A percentile compares a stretch with the other conserved stretches of the same genome.
These are phyloP conservation scores for Physocladia obscura DNA, from an alignment of 192 early-diverging fungal species.

Conservation along the genomic window DNA sequence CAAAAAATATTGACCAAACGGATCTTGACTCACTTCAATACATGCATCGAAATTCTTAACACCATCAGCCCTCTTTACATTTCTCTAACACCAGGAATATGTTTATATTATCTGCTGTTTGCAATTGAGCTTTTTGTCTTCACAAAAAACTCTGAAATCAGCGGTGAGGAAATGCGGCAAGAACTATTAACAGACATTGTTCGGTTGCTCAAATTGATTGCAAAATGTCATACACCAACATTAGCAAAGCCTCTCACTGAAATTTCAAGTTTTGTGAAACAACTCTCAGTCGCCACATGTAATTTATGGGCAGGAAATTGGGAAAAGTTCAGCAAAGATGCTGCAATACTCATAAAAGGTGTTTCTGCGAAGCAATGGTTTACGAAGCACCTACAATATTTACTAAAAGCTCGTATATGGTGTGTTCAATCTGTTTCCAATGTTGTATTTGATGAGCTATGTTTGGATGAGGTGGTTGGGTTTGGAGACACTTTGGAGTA, in stretches of 20 bases:
- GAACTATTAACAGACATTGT: background rate
- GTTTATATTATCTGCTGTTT: background rate
- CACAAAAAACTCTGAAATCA: too few relatives aligned
- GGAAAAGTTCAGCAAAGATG: background rate
- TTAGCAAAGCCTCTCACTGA: background rate
- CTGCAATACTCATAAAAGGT: background rate
- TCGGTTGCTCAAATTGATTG: background rate
- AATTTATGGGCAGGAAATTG: background rate
- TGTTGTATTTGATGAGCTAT: background rate
- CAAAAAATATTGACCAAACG: background rate
- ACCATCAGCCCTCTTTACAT: background rate
- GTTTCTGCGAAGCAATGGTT: background rate
- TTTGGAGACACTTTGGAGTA: background rate
- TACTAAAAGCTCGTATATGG: background rate
- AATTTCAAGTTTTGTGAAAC: background rate
- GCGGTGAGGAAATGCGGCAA: too few relatives aligned
- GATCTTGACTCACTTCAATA: background rate
- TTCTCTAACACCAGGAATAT: background rate
- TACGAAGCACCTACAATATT: background rate
- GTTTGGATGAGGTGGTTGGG: background rate
- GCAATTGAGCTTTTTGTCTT: background rate
- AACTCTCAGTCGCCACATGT: background rate
- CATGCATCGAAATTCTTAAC: background rate
- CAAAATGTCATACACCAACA: background rate
- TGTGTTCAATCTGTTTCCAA: background rate